phyloP scores from a whole-genome alignment of 768 basidiomycete species.

The Guyanaporus albipodus region DNA sequence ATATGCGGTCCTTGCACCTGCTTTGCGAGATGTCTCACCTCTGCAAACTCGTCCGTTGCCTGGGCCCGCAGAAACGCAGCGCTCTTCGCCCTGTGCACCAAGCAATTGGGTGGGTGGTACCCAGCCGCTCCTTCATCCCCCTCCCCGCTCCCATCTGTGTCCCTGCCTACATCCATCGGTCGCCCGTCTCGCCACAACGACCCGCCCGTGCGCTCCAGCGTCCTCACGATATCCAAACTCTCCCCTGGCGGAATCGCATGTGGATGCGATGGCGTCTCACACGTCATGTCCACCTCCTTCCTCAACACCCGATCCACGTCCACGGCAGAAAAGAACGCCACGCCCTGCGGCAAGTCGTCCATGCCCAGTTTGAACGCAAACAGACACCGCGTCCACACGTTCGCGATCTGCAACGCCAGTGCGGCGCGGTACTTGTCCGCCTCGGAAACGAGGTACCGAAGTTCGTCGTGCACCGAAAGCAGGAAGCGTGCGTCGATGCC shows the following conservation, averaged over 20 bases:
- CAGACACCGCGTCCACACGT: slow-evolving; percentile 89
- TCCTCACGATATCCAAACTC: slow-evolving; percentile 63
- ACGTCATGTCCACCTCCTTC: slow-evolving; percentile 96
- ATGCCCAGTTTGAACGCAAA: slow-evolving; percentile 94
- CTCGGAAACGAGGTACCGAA: slow-evolving; percentile 89
- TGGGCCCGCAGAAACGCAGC: slow-evolving; percentile 75
- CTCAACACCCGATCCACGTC: slow-evolving; percentile 88
- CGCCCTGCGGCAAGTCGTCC: slow-evolving; percentile 92
- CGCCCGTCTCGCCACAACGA: slow-evolving; percentile 58
- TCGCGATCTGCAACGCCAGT: slow-evolving; percentile 90
- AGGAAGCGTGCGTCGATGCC: slow-evolving; percentile 88
- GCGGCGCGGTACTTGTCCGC: slow-evolving; percentile 88
- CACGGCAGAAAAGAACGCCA: slow-evolving; percentile 96
- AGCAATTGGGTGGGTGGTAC: slow-evolving; percentile 55
- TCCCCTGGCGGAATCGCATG: slow-evolving; percentile 82
- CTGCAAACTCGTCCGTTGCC: slow-evolving; percentile 64
- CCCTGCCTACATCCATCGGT: slow-evolving; percentile 41
- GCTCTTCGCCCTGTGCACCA: slow-evolving; percentile 58
- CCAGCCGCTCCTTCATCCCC: slow-evolving; percentile 33
- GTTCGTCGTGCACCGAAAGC: slow-evolving; percentile 95
- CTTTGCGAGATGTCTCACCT: slow-evolving; percentile 67
- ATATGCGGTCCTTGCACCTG: slow-evolving; percentile 23
- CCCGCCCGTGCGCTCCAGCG: slow-evolving; percentile 70
- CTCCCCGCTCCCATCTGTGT: slow-evolving; percentile 2
- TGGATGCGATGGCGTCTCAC: slow-evolving; percentile 91